Evolutionary conservation across 345 rosid species (phyloP), one percentile per base, ranked within the genome.

Genomic region (Cardamine occulta): DNA sequence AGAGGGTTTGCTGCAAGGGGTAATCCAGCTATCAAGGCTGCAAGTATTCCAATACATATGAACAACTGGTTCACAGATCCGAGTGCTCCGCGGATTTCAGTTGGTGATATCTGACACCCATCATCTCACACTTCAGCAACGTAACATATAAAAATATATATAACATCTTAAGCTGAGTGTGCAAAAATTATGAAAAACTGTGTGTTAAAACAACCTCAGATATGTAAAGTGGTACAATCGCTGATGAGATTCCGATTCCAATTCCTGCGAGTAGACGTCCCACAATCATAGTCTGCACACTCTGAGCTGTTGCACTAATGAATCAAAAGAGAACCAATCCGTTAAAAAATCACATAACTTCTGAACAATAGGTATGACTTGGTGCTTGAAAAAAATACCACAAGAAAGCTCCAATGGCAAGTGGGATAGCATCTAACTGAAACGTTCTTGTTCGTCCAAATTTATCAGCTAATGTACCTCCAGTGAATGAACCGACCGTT

Each of bases 11-110:
- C 91, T 68, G 97, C 88, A 79, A 95, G 87, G 47, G 98, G 99
- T 79, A 95, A 85, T 56, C 99, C 99, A 79, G 94, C 98, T 42
- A 95, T 93, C 85, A 95, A 79, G 24, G 99, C 99, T 24, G 89
- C 93, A 65, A 93, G 96, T 74, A 93, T 95, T 60, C 99, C 99
- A 24, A 95, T 78, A 75, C 99, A 95, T 75, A 95, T 95, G 74
- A 88, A 95, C 76, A 95, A 93, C 81, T 95, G 99, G 78, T 95
- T 95, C 74, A 93, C 89, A 49, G 98, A 93, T 71, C 98, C 99
- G 49, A 95, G 90, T 17, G 97, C 88, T 74, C 98, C 99, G 15
- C 99, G 98, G 70, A 89, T 89, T 84, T 95, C 99, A 31, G 99
- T 93, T 53, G 99, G 98, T 48, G 99, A 95, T 75, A 95, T 93